phyloP scores from a whole-genome alignment of 2,329 filamentous ascomycete species.

The Didymella glomerata region DNA sequence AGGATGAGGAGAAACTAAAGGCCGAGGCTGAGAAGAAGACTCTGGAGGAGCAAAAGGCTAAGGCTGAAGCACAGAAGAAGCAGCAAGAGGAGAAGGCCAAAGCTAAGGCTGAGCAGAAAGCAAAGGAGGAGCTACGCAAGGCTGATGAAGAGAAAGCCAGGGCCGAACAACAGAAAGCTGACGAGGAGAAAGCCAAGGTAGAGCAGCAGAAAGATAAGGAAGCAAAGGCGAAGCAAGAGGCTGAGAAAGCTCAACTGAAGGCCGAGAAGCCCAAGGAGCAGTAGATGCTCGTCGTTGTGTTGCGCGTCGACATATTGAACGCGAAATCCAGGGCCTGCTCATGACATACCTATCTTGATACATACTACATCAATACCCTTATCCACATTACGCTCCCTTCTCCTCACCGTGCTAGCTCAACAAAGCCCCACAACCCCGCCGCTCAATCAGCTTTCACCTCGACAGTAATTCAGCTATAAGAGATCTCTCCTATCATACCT shows the following conservation, averaged over 20 bases:
- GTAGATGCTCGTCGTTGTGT: not conserved
- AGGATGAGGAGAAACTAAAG: not conserved
- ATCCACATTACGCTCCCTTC: not conserved
- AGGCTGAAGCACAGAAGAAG: not conserved
- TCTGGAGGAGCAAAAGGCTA: not conserved
- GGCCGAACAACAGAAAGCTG: not conserved
- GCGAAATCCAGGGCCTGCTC: not conserved
- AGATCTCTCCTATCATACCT: too few species aligned
- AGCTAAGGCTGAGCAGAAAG: not conserved
- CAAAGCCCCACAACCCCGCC: not conserved
- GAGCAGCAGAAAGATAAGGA: not conserved
- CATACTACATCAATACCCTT: not conserved
- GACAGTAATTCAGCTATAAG: too few species aligned
- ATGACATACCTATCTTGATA: not conserved
- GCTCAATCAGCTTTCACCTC: too few species aligned
- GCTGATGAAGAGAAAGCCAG: not conserved
- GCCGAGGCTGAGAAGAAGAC: not conserved
- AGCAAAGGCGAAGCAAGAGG: not conserved
- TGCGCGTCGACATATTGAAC: not conserved
- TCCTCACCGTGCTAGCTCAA: not conserved
- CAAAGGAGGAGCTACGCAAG: not conserved
- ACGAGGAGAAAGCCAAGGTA: not conserved
- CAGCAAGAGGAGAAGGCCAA: not conserved
- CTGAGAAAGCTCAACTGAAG: not conserved
- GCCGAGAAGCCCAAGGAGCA: not conserved